Evolutionary conservation across 1,139 yeast species (phyloP), one percentile per base, ranked within the genome.

Genomic region (Hyphopichia khmerensis): DNA sequence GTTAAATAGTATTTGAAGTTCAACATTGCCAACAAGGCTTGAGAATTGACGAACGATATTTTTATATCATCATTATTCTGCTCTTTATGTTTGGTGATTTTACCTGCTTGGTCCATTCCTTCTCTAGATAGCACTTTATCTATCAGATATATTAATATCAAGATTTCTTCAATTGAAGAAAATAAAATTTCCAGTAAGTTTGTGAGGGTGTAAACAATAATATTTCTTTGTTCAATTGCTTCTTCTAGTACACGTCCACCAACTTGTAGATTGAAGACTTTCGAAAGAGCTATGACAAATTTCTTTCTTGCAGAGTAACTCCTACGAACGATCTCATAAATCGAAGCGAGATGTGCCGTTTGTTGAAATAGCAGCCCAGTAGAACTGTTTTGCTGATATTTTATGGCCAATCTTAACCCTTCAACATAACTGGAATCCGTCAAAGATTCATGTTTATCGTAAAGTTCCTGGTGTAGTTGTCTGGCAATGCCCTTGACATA

Each of bases 371-470:
- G 9, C 15, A 9, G 14, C 3, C 26, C 11, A 8, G 14, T 18
- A 23, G 67, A 55, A 21, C 66, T 48, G 26, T 55, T 48, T 41
- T 53, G 58, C 19, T 77, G 58, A 54, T 79, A 82, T 1, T 61
- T 55, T 2, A 76, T 72, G 0, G 89, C 87, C 26, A 70, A 48
- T 40, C 66, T 75, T n/a, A 87, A 57, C 0, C 93, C 93, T 47
- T 83, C 87, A 1, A 71, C 59, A 50, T 86, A 82, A 43, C 82
- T 75, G 2, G 82, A 66, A 43, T 84, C 90, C 23, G 86, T 75
- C 53, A 89, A 67, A 1, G 89, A 79, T 55, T 86, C 91, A 54
- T 86, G 82, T 48, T 81, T 84, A 17, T 77, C 82, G 51, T 76
- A 80, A 9, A 88, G 56, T 4, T 74, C 78, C 23, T 56, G 57